Base-by-base conservation (phyloP, 768 basidiomycete species). In the Clitopilus hobsonii region DNA sequence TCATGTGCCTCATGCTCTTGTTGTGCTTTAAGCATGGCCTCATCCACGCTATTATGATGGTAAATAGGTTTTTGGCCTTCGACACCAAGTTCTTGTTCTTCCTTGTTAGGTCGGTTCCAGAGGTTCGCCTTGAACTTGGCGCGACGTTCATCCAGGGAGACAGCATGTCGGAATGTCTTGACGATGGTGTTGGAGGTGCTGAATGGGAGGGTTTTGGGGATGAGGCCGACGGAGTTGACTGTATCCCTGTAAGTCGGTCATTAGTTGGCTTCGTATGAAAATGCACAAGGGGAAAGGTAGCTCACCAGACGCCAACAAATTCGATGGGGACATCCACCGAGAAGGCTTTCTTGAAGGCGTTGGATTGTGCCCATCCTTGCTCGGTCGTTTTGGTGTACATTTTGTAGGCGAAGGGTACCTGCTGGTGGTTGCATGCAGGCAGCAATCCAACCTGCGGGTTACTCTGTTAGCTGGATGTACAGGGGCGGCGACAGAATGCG, bases 321-420 rank as follows among this genome's bases (percentile, higher is more conserved):
- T 81, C 74, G 5, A 80, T 72, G 14, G 66, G 61, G 0, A 76
- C 68, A 38, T 73, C 69, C 18, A 71, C 69, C 2, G 75, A 79
- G 55, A 80, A 80, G 0, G 77, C 70, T 13, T 69, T 67, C 64
- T 78, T 81, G 65, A 81, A 82, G 0, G 58, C 57, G 29, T 67
- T 67, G 4, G 66, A 66, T 38, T 69, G 67, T 22, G 56, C 49
- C 67, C 66, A 67, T 1, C 65, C 65, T 6, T 36, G 45, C 18
- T 66, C 59, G 13, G 65, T 61, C 8, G 53, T 26, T n/a, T 68
- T 63, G 38, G 63, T 75, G 61, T 75, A 86, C 56, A 82, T 73
- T 47, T 74, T 74, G 67, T 83, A 86, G 10, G 85, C 84, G 58
- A 86, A 81, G 0, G 74, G 64, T 32, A 85, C 63, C 60, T 84